Conservation (phyloP, 805 yeast species). For the Candida ulmi region DNA sequence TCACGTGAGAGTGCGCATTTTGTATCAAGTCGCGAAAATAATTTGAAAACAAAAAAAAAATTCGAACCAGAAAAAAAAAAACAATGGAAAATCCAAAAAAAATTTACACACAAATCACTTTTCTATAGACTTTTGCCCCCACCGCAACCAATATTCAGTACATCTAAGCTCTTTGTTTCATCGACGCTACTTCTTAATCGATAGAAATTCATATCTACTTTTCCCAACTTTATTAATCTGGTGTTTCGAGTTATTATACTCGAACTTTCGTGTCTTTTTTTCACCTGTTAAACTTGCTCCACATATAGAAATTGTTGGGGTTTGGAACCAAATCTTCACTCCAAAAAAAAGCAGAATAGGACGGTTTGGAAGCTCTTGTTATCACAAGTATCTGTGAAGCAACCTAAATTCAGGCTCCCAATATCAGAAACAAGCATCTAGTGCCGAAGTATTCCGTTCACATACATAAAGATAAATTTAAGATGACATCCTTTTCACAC, state of each 20-base stretch:
- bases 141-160: no score
- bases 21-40: background rate
- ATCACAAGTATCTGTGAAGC: no score
- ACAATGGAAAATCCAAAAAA: background rate
- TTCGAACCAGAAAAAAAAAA: background rate
- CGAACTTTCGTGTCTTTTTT: background rate
- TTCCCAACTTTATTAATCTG: background rate
- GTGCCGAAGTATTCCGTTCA: no score
- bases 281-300: background rate
- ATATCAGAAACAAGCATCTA: no score
- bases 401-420: no score
- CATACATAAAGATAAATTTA: no score
- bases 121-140: no score
- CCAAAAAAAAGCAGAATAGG: no score
- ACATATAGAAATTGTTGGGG: background rate
- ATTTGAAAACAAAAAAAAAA: background rate
- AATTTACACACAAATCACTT: background rate
- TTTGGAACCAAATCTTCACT: background rate
- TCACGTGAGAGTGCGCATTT: background rate
- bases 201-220: no score
- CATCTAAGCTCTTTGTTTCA: no score
- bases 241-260: background rate
- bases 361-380: no score
- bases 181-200: no score
- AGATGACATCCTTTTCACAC: constrained; percentile 9